Percentiles rank a stretch among this genome's conserved stretches.
These are phyloP conservation scores for Pseudopyricularia cyperi DNA, from an alignment of 2,329 filamentous ascomycete genomes.

Conservation along the genomic window DNA sequence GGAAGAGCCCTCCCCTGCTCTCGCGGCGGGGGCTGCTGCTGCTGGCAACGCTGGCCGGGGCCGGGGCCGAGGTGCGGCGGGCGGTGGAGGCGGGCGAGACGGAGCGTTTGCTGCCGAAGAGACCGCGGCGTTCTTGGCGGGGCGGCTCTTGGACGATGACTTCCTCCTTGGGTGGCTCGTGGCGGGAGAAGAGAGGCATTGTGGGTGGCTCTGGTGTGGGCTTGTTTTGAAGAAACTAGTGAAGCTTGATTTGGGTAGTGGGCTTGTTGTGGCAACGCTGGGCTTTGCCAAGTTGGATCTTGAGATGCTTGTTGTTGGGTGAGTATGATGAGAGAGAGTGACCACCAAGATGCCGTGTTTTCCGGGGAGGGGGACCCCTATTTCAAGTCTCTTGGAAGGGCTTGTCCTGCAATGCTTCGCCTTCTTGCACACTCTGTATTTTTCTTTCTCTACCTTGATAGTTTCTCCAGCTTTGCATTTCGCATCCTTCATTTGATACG, in stretches of 20 bases:
- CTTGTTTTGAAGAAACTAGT: neutral
- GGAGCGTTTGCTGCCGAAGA: slow-evolving; percentile 20
- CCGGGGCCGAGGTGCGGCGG: slow-evolving; percentile 7
- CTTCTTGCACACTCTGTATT: too few species aligned
- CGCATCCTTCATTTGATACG: neutral
- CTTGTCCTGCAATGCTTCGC: too few species aligned
- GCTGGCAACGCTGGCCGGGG: neutral
- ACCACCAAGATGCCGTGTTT: neutral
- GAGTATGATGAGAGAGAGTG: neutral
- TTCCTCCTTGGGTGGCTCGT: slow-evolving; percentile 14
- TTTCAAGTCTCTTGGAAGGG: slow-evolving; percentile 1
- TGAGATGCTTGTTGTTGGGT: neutral
- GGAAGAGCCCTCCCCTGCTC: slow-evolving; percentile 13
- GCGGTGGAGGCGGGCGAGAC: slow-evolving; percentile 14
- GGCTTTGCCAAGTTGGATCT: neutral
- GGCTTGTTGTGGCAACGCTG: neutral
- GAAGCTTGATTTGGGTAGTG: neutral
- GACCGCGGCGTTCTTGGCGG: slow-evolving; percentile 15
- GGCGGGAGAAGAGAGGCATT: slow-evolving; percentile 22
- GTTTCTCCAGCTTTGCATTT: neutral
- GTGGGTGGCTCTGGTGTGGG: slow-evolving; percentile 5
- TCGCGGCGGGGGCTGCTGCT: slow-evolving; percentile 8
- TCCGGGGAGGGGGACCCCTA: neutral
- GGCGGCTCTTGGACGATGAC: slow-evolving; percentile 15
- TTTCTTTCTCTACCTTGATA: neutral